Evolutionary conservation across 352 stramenopile genomes (phyloP).

Genomic region (Globisporangium abappressorium): DNA sequence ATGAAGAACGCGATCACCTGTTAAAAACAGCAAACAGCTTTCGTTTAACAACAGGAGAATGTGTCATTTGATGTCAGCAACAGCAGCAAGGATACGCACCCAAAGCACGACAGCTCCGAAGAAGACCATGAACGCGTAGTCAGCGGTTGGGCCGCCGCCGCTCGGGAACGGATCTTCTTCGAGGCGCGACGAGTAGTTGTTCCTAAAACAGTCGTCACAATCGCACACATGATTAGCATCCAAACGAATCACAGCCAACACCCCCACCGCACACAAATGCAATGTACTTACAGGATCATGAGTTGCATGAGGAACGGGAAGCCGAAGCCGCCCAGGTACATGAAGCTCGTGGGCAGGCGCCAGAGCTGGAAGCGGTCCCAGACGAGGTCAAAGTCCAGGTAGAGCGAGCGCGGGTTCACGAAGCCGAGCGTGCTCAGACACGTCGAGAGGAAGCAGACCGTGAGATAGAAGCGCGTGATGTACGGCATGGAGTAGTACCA

Average conservation of each 20-base stretch:
- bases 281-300: conserved; percentile 77
- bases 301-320: conserved; percentile 91
- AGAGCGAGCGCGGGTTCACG: conserved; percentile 77
- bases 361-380: conserved; percentile 88
- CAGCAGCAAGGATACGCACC: conserved; percentile 34
- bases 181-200: conserved; percentile 80
- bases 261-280: not conserved
- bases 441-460: conserved; percentile 80
- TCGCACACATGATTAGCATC: not conserved
- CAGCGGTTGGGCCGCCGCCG: conserved; percentile 72
- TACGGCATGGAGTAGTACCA: conserved; percentile 86
- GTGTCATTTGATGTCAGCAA: no score
- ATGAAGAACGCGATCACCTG: conserved; percentile 85
- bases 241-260: not conserved
- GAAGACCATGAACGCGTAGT: conserved; percentile 90
- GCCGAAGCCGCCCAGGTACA: conserved; percentile 85
- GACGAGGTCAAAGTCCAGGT: conserved; percentile 84
- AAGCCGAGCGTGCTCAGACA: conserved; percentile 75
- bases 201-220: conserved; percentile 27
- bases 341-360: conserved; percentile 86
- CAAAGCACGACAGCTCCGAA: conserved; percentile 74
- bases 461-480: conserved; percentile 86
- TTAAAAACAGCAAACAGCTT: no score
- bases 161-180: conserved; percentile 85
- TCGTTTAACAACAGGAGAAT: no score